A percentile compares a stretch with the other conserved stretches of the same genome.
Evolutionary conservation across 805 yeast genomes (phyloP).

Genomic region (Ogataea methylovora): DNA sequence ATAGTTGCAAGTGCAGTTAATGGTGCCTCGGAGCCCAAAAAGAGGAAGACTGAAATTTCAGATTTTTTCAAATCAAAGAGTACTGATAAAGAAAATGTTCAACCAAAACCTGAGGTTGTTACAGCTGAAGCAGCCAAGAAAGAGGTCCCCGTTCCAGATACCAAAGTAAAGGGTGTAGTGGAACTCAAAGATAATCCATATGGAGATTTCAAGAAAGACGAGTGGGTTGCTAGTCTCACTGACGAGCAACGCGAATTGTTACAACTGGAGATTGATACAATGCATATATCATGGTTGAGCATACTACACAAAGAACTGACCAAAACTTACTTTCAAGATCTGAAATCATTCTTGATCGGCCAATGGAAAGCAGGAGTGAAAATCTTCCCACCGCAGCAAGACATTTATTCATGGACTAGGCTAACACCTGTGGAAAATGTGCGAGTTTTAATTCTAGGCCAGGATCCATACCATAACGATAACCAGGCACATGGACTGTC

Average conservation of each 20-base stretch:
- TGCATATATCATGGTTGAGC: slow-evolving; percentile 76
- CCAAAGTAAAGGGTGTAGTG: background rate
- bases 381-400: slow-evolving; percentile 71
- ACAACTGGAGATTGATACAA: slow-evolving; percentile 56
- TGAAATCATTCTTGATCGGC: slow-evolving; percentile 54
- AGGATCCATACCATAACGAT: slow-evolving; percentile 90
- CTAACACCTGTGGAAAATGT: slow-evolving; percentile 70
- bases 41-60: slow-evolving; percentile 3
- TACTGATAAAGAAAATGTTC: background rate
- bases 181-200: background rate
- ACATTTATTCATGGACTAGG: slow-evolving; percentile 88
- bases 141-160: background rate
- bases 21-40: background rate
- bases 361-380: slow-evolving; percentile 37
- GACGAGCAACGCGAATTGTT: slow-evolving; percentile 45
- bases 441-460: slow-evolving; percentile 81
- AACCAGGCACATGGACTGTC: slow-evolving; percentile 97
- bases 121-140: background rate
- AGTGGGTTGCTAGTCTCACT: slow-evolving; percentile 43
- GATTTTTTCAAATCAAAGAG: slow-evolving; percentile 4
- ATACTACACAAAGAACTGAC: slow-evolving; percentile 63
- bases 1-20: slow-evolving; percentile 2
- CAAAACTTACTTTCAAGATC: slow-evolving; percentile 73
- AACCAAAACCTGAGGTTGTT: background rate
- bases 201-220: slow-evolving; percentile 34